Evolutionary conservation across 83 land plant genomes (phyloP), one percentile per base, ranked within the genome.

Genomic region (Isoetes engelmannii): DNA sequence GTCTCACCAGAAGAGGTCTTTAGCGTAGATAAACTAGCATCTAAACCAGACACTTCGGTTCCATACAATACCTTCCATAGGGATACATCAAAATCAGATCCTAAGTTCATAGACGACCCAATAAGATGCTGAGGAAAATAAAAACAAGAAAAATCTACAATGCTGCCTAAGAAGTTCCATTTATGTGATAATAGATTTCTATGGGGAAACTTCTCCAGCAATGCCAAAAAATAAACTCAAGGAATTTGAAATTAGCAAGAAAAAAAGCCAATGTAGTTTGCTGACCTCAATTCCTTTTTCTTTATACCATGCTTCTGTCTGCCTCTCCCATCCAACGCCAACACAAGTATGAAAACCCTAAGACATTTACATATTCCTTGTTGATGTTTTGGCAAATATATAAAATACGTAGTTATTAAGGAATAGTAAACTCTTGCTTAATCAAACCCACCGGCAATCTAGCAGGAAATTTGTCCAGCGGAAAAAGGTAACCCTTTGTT

Each of bases 321-420:
- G 92, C 19, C 92, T 77, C 45, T 88, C 89, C 4, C 92, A 88
- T 74, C 96, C 96, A 66, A 81, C 65, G 10, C 96, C 96, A 62
- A 90, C 96, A 80, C 92, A 87, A 5, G 96, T 90, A 67, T 90
- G 96, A 68, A 90, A 90, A 5, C 92, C 96, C 96, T 89, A 75
- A 51, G 54, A 10, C 54, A 51, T 15, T 3, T 1, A n/a, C 54
- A 51, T 51, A 10, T 15, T 51, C 12, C 15, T 51, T 51, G 12
- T 51, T 51, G 54, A 51, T 10, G 54, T 51, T 51, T 51, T 3
- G 12, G 4, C 44, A 7, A 18, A 18, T 43, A 41, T 70, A 6
- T 63, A 70, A 70, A 61, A 12, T 0, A 67, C 1, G 20, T 20
- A 6, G 3, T 50, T 7, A 6, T 7, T 6, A 48, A 67, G 17